Evolutionary conservation across 2,329 filamentous ascomycete genomes (phyloP).

Genomic region (Aureobasidium leucospermi): DNA sequence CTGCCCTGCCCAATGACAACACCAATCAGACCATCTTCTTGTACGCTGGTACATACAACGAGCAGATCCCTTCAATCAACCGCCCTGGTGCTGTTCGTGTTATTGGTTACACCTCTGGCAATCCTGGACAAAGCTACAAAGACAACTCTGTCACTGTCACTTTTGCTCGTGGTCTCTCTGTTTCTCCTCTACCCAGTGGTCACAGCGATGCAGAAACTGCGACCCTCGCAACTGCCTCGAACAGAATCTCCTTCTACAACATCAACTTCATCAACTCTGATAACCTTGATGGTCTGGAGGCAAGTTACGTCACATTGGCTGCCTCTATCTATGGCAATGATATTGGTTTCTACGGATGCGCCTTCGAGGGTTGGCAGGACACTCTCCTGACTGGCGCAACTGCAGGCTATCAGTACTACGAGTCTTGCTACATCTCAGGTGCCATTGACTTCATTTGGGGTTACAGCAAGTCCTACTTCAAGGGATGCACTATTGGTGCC

Average conservation of each 20-base stretch:
- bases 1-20: constrained; percentile 29
- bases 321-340: constrained; percentile 26
- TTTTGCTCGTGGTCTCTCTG: constrained; percentile 26
- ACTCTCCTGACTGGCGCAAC: constrained; percentile 26
- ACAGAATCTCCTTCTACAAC: constrained; percentile 27
- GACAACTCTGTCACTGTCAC: constrained; percentile 32
- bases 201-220: constrained; percentile 38
- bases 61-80: constrained; percentile 34
- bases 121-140: constrained; percentile 29
- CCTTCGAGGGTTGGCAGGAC: constrained; percentile 26
- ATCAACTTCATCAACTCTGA: constrained; percentile 29
- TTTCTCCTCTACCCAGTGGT: constrained; percentile 32
- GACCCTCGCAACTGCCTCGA: constrained; percentile 39
- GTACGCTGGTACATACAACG: constrained; percentile 34
- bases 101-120: constrained; percentile 28
- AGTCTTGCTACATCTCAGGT: constrained; percentile 31
- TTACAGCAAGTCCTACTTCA: constrained; percentile 38
- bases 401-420: constrained; percentile 34
- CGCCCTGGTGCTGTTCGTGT: constrained; percentile 34
- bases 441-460: constrained; percentile 41
- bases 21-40: constrained; percentile 35
- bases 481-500: constrained; percentile 30
- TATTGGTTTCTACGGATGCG: constrained; percentile 28
- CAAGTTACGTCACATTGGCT: constrained; percentile 29
- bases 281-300: constrained; percentile 23